A percentile compares a stretch with the other conserved stretches of the same genome.
phyloP scores from a whole-genome alignment of 345 rosid genomes.

The Citrus glauca region DNA sequence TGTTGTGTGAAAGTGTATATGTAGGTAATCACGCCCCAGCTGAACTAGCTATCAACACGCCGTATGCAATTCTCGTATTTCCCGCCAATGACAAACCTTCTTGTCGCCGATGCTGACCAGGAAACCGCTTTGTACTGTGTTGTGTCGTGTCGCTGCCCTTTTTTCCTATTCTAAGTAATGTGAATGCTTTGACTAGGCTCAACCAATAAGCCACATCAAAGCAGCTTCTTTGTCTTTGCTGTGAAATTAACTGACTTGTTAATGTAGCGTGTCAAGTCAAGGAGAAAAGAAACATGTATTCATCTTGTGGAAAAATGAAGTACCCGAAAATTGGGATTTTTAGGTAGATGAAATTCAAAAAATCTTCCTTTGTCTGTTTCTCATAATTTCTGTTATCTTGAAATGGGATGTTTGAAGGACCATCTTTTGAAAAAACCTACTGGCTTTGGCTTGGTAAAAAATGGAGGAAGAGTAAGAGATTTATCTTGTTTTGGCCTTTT shows the following conservation, averaged over 20 bases:
- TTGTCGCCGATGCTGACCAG: slow-evolving; percentile 2
- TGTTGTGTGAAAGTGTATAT: neutral
- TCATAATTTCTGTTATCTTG: neutral
- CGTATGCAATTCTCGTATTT: no score
- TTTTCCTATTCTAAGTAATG: neutral
- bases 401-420: neutral
- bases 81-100: neutral
- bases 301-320: no score
- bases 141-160: neutral
- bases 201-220: neutral
- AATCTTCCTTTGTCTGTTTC: no score
- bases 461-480: neutral
- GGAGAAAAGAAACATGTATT: neutral
- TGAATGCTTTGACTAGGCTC: slow-evolving; percentile 10
- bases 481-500: neutral
- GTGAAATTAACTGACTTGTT: neutral
- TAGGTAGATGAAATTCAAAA: neutral
- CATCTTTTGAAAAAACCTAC: no score
- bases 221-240: neutral
- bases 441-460: neutral
- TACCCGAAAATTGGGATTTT: neutral
- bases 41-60: no score
- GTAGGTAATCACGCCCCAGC: no score
- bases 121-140: no score
- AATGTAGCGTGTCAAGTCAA: neutral